phyloP scores from a whole-genome alignment of 129 eudicot genomes.

The Dittrichia graveolens region DNA sequence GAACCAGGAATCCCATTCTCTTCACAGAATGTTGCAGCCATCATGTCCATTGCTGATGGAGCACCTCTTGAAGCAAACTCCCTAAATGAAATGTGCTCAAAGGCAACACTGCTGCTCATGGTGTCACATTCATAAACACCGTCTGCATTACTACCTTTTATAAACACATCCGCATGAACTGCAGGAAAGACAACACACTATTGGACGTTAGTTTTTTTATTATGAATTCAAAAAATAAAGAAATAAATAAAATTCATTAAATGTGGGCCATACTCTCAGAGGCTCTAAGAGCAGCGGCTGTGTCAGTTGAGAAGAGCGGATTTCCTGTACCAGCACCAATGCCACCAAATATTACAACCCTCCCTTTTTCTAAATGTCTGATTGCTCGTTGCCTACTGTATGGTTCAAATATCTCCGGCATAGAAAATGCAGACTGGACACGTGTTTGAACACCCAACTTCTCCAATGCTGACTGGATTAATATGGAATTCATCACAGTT shows the following conservation, averaged over 20 bases:
- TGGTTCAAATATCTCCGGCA: conserved; percentile 83
- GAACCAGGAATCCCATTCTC: conserved; percentile 85
- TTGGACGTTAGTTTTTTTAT: background rate
- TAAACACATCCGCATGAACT: conserved; percentile 91
- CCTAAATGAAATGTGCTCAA: conserved; percentile 87
- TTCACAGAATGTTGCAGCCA: conserved; percentile 85
- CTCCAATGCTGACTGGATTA: conserved; percentile 86
- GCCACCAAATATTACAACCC: conserved; percentile 93
- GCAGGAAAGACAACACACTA: conserved; percentile 13
- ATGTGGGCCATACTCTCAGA: conserved; percentile 63
- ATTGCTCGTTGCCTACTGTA: conserved; percentile 81
- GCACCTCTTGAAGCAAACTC: conserved; percentile 80
- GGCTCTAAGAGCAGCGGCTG: conserved; percentile 92
- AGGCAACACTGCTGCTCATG: conserved; percentile 45
- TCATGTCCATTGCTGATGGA: conserved; percentile 67
- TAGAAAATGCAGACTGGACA: conserved; percentile 66
- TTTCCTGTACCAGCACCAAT: conserved; percentile 90
- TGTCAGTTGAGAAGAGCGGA: conserved; percentile 88
- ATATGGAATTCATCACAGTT: conserved; percentile 81
- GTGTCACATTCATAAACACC: conserved; percentile 63
- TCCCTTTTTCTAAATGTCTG: conserved; percentile 85
- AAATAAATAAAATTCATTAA: background rate
- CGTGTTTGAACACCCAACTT: conserved; percentile 79
- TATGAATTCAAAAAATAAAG: too few relatives aligned
- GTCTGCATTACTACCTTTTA: conserved; percentile 79